Percentiles rank a stretch among this genome's conserved stretches.
Evolutionary conservation across 305 asterid genomes (phyloP).

Genomic region (Solanum hybrid): DNA sequence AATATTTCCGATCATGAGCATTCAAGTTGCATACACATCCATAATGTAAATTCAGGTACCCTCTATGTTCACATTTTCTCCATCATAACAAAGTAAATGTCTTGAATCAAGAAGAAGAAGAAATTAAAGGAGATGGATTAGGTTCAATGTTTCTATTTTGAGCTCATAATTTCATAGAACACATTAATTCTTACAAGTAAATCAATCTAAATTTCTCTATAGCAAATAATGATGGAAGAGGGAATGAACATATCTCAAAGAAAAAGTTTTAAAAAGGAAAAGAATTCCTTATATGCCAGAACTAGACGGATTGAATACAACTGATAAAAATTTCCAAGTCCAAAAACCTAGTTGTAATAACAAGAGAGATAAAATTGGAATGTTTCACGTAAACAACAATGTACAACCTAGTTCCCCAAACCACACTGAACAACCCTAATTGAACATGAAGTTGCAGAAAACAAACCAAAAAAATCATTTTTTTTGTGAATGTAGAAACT

Average conservation of each 20-base stretch:
- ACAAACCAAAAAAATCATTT: neutral
- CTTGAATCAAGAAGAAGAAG: neutral
- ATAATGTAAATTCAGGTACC: neutral
- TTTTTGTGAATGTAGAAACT: conserved; percentile 3
- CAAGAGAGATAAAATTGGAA: neutral
- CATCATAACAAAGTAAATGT: neutral
- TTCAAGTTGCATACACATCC: neutral
- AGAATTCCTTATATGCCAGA: neutral
- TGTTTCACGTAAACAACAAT: neutral
- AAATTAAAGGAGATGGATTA: neutral
- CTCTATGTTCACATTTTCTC: neutral
- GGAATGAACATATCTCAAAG: neutral
- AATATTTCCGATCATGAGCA: neutral
- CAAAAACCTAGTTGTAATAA: neutral
- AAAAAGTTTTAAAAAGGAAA: neutral
- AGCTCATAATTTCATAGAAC: neutral
- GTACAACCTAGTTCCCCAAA: neutral
- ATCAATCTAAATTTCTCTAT: neutral
- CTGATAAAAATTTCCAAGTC: neutral
- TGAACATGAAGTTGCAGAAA: neutral
- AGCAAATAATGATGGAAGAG: neutral
- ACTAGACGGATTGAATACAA: neutral
- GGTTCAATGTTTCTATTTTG: neutral
- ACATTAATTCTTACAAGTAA: neutral
- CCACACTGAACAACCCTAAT: neutral